A percentile compares a stretch with the other conserved stretches of the same genome.
Conservation (phyloP, 805 yeast species). For the Candida xyloterini region DNA sequence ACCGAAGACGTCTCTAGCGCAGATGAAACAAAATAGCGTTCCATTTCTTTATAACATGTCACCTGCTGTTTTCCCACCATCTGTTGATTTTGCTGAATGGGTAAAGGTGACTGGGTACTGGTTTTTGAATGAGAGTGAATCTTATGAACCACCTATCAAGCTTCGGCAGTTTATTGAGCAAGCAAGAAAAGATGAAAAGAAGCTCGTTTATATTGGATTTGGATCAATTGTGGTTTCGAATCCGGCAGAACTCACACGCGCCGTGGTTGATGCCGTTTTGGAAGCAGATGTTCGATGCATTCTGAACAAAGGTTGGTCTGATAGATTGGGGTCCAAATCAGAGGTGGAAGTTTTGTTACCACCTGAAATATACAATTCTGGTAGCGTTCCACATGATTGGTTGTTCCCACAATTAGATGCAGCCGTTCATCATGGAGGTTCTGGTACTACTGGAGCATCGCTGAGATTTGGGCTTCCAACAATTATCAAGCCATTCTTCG, state of each 20-base stretch:
- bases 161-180: slow-evolving; percentile 55
- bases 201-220: slow-evolving; percentile 88
- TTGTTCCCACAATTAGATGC: slow-evolving; percentile 84
- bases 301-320: slow-evolving; percentile 94
- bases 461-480: slow-evolving; percentile 85
- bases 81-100: slow-evolving; percentile 94
- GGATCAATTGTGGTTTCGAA: slow-evolving; percentile 92
- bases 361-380: slow-evolving; percentile 61
- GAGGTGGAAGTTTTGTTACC: slow-evolving; percentile 56
- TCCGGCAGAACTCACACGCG: slow-evolving; percentile 72
- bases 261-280: slow-evolving; percentile 74
- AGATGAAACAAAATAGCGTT: slow-evolving; percentile 70
- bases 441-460: slow-evolving; percentile 95
- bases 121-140: slow-evolving; percentile 62
- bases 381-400: slow-evolving; percentile 91
- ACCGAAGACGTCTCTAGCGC: slow-evolving; percentile 65
- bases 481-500: slow-evolving; percentile 90
- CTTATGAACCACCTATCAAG: slow-evolving; percentile 58
- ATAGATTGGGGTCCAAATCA: slow-evolving; percentile 47
- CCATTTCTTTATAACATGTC: slow-evolving; percentile 90
- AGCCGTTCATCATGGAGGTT: slow-evolving; percentile 96
- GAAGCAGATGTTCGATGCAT: slow-evolving; percentile 84
- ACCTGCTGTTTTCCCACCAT: slow-evolving; percentile 85
- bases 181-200: slow-evolving; percentile 61
- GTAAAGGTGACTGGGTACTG: slow-evolving; percentile 94